Evolutionary conservation across 2,329 filamentous ascomycete genomes (phyloP).

Genomic region (Sporothrix variecibatus): DNA sequence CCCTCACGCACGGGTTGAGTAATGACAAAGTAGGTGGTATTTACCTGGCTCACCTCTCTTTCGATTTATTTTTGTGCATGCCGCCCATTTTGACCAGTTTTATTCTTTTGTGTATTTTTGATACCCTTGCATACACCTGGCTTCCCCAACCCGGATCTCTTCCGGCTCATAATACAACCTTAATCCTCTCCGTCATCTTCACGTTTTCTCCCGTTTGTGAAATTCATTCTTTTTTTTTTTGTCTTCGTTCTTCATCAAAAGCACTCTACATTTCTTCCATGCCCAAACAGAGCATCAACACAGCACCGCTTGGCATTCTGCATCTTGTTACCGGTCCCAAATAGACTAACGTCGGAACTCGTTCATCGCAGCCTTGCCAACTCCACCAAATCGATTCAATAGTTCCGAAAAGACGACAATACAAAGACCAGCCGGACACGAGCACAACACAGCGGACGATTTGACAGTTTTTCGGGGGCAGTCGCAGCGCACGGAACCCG

Average conservation of each 20-base stretch:
- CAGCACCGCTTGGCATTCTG: neutral
- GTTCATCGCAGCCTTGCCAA: neutral
- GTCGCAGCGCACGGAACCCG: neutral
- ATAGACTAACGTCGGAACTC: neutral
- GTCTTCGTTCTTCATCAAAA: neutral
- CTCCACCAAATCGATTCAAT: neutral
- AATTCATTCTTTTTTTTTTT: neutral
- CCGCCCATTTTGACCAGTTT: neutral
- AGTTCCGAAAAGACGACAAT: neutral
- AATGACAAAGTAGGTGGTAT: neutral
- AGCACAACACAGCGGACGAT: neutral
- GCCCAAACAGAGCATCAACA: neutral
- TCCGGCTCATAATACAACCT: neutral
- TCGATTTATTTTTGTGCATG: neutral
- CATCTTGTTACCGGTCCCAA: neutral
- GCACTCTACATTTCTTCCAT: neutral
- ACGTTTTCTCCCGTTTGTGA: too few species aligned
- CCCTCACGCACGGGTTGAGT: neutral
- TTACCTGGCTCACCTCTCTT: slow-evolving; percentile 10
- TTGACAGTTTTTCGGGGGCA: neutral
- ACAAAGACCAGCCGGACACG: neutral
- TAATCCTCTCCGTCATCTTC: neutral
- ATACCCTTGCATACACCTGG: neutral
- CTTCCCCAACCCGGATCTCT: neutral
- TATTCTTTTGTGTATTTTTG: neutral